Evolutionary conservation across 1,284 basidiomycete species (phyloP).

Genomic region (Rhodotorula sp.): DNA sequence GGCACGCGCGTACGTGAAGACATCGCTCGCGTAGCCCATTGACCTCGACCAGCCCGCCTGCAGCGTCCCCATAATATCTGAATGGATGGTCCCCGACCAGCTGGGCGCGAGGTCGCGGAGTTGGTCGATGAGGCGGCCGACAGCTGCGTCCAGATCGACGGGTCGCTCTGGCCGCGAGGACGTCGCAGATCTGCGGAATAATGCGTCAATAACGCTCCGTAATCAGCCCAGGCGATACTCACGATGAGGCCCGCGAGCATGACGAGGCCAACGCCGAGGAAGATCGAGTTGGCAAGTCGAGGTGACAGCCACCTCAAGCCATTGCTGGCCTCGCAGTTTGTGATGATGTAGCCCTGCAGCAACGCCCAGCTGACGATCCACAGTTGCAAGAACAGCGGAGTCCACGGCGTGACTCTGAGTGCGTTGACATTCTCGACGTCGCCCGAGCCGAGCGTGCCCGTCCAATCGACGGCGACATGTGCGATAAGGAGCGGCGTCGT

Average conservation of each 20-base stretch:
- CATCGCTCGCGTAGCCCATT: no score
- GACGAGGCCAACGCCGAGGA: neutral
- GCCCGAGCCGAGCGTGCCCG: neutral
- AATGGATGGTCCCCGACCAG: no score
- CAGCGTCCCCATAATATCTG: no score
- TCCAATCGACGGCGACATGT: neutral
- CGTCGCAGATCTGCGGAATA: no score
- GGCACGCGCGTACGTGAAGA: no score
- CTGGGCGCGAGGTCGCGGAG: no score
- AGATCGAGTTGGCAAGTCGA: neutral
- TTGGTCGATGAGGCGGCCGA: no score
- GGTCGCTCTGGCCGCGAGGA: no score
- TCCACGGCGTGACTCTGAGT: constrained; percentile 2
- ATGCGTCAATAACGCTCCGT: neutral
- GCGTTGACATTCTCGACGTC: neutral
- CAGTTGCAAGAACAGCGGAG: constrained; percentile 5
- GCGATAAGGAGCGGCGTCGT: neutral
- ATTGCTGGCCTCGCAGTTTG: neutral
- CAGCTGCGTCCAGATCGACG: no score
- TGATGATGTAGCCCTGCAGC: constrained; percentile 12
- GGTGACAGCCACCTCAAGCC: neutral
- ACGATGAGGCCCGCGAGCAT: no score
- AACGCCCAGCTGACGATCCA: constrained; percentile 15
- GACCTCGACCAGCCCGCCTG: no score
- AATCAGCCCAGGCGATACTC: no score